These are phyloP conservation scores for Cerioporus squamosus DNA, from an alignment of 1,284 basidiomycete species.

Conservation along the genomic window DNA sequence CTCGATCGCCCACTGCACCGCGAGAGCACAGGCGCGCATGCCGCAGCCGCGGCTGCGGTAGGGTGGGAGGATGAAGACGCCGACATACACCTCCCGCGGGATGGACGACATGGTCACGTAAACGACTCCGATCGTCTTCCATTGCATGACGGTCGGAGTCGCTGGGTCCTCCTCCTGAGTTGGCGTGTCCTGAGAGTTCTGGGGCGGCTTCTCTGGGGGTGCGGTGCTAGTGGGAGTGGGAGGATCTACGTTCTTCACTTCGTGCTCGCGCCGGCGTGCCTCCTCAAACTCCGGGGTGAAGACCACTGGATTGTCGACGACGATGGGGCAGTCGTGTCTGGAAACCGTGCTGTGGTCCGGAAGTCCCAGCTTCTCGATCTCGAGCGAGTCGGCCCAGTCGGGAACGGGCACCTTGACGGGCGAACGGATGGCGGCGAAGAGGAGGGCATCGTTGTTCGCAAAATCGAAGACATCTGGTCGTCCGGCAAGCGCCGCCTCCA, in stretches of 20 bases:
- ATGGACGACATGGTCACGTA: conserved; percentile 44
- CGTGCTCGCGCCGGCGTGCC: not conserved
- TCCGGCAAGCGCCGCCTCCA: conserved; percentile 11
- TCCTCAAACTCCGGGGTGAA: not conserved
- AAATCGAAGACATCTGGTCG: conserved; percentile 12
- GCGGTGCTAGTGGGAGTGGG: too few species aligned
- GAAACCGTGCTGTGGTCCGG: not conserved
- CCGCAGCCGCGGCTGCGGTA: conserved; percentile 48
- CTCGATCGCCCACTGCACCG: conserved; percentile 52
- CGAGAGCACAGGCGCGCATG: conserved; percentile 46
- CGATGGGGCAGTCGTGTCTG: not conserved
- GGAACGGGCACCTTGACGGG: not conserved
- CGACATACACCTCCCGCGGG: conserved; percentile 53
- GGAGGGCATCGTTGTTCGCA: conserved; percentile 11
- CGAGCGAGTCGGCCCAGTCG: not conserved
- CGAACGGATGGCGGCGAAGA: conserved; percentile 19
- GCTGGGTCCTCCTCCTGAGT: too few species aligned
- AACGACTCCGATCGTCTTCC: conserved; percentile 43
- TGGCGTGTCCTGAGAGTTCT: not conserved
- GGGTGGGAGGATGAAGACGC: conserved; percentile 46
- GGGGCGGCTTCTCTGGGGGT: not conserved
- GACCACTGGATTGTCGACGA: not conserved
- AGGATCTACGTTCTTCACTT: too few species aligned
- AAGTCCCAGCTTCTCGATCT: not conserved
- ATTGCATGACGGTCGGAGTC: not conserved